Percentiles rank a stretch among this genome's conserved stretches.
Evolutionary conservation across 441 rosid genomes (phyloP).

Genomic region (Brassica balearica): DNA sequence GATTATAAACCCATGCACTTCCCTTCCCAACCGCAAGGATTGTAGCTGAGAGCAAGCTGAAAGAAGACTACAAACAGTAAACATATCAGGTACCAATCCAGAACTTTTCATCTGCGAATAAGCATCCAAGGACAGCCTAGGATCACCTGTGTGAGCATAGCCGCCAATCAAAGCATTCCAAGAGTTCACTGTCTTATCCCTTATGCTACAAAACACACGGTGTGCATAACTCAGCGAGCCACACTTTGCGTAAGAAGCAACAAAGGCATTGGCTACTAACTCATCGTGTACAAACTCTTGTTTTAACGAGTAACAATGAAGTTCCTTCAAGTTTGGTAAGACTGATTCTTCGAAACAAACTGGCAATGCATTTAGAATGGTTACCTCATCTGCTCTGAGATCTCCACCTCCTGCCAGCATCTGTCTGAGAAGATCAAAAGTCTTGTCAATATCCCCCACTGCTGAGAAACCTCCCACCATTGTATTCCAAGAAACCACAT

Average conservation of each 20-base stretch:
- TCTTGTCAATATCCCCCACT: constrained; percentile 44
- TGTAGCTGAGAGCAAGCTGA: constrained; percentile 60
- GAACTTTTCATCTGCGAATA: constrained; percentile 52
- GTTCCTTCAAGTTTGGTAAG: constrained; percentile 59
- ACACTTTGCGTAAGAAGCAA: constrained; percentile 69
- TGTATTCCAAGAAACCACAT: constrained; percentile 73
- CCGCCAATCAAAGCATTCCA: constrained; percentile 80
- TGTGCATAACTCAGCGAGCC: constrained; percentile 54
- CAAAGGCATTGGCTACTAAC: constrained; percentile 62
- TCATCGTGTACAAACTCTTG: constrained; percentile 51
- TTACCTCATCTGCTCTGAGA: constrained; percentile 54
- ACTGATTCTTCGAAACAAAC: constrained; percentile 49
- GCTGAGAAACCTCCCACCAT: constrained; percentile 56
- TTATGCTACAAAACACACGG: constrained; percentile 50
- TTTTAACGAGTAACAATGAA: constrained; percentile 64
- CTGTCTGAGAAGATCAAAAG: constrained; percentile 53
- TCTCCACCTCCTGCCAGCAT: constrained; percentile 50
- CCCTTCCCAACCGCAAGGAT: constrained; percentile 52
- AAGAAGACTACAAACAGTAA: constrained; percentile 63
- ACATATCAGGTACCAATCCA: constrained; percentile 58
- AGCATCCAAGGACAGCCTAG: constrained; percentile 53
- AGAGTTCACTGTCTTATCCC: constrained; percentile 58
- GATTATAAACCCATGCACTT: constrained; percentile 60
- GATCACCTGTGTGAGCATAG: constrained; percentile 59
- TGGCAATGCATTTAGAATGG: constrained; percentile 59